These are phyloP conservation scores for Gloeostereum incarnatum DNA, from an alignment of 768 basidiomycete species.

Conservation along the genomic window DNA sequence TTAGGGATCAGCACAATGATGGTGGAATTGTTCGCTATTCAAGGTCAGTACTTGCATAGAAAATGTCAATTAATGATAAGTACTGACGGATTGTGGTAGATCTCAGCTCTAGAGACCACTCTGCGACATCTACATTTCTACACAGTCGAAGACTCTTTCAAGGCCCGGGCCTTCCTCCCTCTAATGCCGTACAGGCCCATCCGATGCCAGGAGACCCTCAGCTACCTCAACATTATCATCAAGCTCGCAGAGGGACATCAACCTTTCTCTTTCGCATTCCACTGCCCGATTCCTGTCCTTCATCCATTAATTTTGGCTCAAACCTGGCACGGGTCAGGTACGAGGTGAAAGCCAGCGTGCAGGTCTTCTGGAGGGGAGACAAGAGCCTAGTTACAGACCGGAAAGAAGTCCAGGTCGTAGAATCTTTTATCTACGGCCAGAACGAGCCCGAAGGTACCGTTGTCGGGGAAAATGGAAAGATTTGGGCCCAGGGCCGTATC, in stretches of 20 bases:
- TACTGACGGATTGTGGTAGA: constrained; percentile 30
- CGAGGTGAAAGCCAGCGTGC: constrained; percentile 63
- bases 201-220: constrained; percentile 47
- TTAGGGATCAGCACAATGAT: constrained; percentile 69
- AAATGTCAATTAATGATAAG: background rate
- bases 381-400: constrained; percentile 56
- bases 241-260: constrained; percentile 66
- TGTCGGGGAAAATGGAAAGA: constrained; percentile 71
- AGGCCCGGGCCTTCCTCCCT: constrained; percentile 73
- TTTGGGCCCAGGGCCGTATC: constrained; percentile 66
- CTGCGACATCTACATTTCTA: constrained; percentile 71
- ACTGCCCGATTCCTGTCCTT: constrained; percentile 55
- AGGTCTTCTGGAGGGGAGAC: constrained; percentile 70
- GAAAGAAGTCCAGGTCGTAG: constrained; percentile 56
- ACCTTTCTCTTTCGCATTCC: constrained; percentile 79
- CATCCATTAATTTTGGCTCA: constrained; percentile 62
- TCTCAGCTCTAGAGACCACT: constrained; percentile 68
- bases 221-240: constrained; percentile 57
- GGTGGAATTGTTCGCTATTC: constrained; percentile 67
- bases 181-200: constrained; percentile 70
- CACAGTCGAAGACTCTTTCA: constrained; percentile 68
- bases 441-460: constrained; percentile 47
- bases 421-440: constrained; percentile 30
- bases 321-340: constrained; percentile 64
- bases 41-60: constrained; percentile 36